Evolutionary conservation across 441 rosid species (phyloP).

Genomic region (Dalechampia spathulata): DNA sequence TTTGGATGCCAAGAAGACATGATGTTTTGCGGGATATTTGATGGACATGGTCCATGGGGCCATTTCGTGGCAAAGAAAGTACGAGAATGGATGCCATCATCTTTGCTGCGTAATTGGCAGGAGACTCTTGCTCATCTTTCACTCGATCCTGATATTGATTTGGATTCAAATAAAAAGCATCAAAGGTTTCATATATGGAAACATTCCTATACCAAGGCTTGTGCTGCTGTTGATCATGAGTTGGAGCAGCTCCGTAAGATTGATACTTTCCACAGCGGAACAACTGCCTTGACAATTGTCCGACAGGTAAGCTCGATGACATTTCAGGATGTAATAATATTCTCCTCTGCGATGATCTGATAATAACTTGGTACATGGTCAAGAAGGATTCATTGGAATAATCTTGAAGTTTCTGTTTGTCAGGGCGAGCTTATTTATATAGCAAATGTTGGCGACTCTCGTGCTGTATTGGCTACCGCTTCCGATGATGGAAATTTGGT

Average conservation of each 20-base stretch:
- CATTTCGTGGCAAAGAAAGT: conserved; percentile 86
- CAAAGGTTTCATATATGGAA: conserved; percentile 67
- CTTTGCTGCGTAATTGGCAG: conserved; percentile 73
- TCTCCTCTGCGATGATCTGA: background rate
- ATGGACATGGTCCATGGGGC: conserved; percentile 97
- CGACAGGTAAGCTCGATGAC: conserved; percentile 50
- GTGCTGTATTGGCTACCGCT: conserved; percentile 80
- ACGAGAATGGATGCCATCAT: conserved; percentile 60
- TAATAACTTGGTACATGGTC: background rate
- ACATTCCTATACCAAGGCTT: conserved; percentile 62
- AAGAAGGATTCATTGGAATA: background rate
- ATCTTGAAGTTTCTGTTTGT: conserved; percentile 5
- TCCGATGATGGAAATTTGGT: conserved; percentile 68
- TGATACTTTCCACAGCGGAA: conserved; percentile 72
- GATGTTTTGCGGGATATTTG: conserved; percentile 87
- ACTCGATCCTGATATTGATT: conserved; percentile 34
- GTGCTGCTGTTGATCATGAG: conserved; percentile 69
- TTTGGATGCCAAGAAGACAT: conserved; percentile 85
- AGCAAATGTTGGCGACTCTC: conserved; percentile 91
- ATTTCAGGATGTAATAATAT: background rate
- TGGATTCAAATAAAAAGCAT: conserved; percentile 46
- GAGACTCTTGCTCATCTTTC: conserved; percentile 54
- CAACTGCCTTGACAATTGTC: conserved; percentile 75
- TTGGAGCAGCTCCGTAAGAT: conserved; percentile 53
- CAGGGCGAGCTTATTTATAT: conserved; percentile 62